Percentiles rank a stretch among this genome's conserved stretches.
Evolutionary conservation across 805 yeast genomes (phyloP).

Genomic region (Candida mattraensis): DNA sequence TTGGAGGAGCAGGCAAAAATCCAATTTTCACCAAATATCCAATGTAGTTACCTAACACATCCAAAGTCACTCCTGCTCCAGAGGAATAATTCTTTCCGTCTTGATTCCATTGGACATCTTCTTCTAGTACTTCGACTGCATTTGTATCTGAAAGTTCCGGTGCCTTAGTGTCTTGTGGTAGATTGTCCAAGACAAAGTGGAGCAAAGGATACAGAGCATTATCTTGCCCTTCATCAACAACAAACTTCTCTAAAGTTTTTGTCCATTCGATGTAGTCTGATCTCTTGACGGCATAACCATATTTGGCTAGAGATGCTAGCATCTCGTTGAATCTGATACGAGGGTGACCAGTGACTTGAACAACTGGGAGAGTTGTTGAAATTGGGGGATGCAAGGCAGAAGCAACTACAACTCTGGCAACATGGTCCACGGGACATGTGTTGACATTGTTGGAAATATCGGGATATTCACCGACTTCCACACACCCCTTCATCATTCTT

Average conservation of each 20-base stretch:
- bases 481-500: constrained; percentile 92
- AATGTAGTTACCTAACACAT: constrained; percentile 72
- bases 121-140: constrained; percentile 65
- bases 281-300: constrained; percentile 68
- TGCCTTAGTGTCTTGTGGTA: constrained; percentile 89
- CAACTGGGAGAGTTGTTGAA: constrained; percentile 55
- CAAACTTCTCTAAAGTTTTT: constrained; percentile 68
- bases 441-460: constrained; percentile 85
- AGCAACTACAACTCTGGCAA: constrained; percentile 86
- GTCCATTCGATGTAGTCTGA: constrained; percentile 82
- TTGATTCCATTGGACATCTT: constrained; percentile 51
- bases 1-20: constrained; percentile 66
- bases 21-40: constrained; percentile 79
- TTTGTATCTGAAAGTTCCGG: constrained; percentile 92
- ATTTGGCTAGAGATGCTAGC: constrained; percentile 59
- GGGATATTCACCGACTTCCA: constrained; percentile 83
- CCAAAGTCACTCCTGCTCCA: constrained; percentile 74
- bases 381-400: constrained; percentile 75
- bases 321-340: constrained; percentile 78
- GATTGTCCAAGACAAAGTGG: constrained; percentile 90
- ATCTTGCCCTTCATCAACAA: constrained; percentile 70
- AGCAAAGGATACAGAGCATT: constrained; percentile 89
- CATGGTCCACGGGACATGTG: constrained; percentile 98
- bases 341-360: constrained; percentile 98
- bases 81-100: constrained; percentile 59